Evolutionary conservation across 352 stramenopile genomes (phyloP).

Genomic region (Albugo candida): DNA sequence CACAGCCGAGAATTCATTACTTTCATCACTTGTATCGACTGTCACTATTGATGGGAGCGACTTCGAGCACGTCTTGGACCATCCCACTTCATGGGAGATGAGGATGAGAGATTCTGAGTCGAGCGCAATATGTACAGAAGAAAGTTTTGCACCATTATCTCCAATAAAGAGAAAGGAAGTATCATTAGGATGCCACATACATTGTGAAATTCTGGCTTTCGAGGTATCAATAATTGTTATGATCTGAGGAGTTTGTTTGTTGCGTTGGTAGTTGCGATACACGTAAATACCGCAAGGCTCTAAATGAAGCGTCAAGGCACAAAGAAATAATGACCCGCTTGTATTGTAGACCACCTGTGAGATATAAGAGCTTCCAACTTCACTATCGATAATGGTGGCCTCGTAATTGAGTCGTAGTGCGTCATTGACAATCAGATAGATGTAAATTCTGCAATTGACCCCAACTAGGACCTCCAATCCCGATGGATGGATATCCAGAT

Average conservation of each 20-base stretch:
- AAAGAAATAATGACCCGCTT: slow-evolving; percentile 13
- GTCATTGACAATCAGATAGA: slow-evolving; percentile 45
- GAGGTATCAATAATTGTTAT: slow-evolving; percentile 26
- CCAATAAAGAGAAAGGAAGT: neutral
- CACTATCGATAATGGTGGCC: neutral
- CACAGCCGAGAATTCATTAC: no score
- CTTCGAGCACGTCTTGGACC: no score
- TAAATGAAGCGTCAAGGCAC: no score
- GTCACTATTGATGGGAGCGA: no score
- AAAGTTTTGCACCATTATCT: no score
- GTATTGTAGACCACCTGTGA: slow-evolving; percentile 37
- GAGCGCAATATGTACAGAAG: no score
- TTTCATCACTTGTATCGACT: no score
- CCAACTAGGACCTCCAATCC: slow-evolving; percentile 31
- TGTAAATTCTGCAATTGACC: slow-evolving; percentile 28
- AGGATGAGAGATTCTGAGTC: no score
- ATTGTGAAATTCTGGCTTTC: slow-evolving; percentile 14
- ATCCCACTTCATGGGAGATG: no score
- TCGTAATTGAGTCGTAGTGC: slow-evolving; percentile 39
- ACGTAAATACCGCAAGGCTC: slow-evolving; percentile 14
- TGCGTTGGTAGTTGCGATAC: slow-evolving; percentile 21
- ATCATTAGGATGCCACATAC: slow-evolving; percentile 30
- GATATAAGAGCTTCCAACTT: slow-evolving; percentile 15
- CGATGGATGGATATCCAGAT: slow-evolving; percentile 27
- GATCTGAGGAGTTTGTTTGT: slow-evolving; percentile 27